Evolutionary conservation across 495 filamentous ascomycete species (phyloP).

Genomic region (Aspergillus nanangensis): DNA sequence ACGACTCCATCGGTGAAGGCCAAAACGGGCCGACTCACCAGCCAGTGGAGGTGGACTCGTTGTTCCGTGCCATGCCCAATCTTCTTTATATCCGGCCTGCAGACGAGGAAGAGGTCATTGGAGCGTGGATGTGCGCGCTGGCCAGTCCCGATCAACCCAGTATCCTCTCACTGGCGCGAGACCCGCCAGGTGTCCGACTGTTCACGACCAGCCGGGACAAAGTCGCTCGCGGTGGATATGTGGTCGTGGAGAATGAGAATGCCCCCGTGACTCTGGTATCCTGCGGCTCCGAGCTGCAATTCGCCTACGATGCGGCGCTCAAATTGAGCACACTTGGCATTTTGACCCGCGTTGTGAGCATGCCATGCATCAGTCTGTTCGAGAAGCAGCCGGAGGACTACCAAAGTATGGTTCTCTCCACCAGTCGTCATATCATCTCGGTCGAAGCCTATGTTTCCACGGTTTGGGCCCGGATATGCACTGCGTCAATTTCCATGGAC

Average conservation of each 20-base stretch:
- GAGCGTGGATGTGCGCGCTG: conserved; percentile 41
- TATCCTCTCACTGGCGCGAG: conserved; percentile 31
- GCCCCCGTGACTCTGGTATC: conserved; percentile 31
- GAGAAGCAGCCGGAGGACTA: background rate
- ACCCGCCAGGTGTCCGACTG: conserved; percentile 19
- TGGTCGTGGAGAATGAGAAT: conserved; percentile 19
- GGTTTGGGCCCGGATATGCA: background rate
- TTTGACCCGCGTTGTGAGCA: conserved; percentile 12
- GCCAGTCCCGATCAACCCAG: conserved; percentile 20
- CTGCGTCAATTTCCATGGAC: background rate
- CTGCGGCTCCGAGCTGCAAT: conserved; percentile 24
- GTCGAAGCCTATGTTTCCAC: background rate
- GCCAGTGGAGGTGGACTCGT: conserved; percentile 41
- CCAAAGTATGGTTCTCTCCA: background rate
- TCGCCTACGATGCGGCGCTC: conserved; percentile 14
- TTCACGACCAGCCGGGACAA: conserved; percentile 16
- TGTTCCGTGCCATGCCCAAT: conserved; percentile 51
- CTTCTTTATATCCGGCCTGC: conserved; percentile 43
- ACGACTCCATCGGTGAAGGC: conserved; percentile 46
- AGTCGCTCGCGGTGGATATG: conserved; percentile 31
- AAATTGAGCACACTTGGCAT: conserved; percentile 6
- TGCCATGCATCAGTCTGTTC: background rate
- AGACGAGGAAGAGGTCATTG: conserved; percentile 44
- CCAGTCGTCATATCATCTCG: background rate
- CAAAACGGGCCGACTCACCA: conserved; percentile 54